phyloP scores from a whole-genome alignment of 106 monocot species.

The Allium fistulosum region DNA sequence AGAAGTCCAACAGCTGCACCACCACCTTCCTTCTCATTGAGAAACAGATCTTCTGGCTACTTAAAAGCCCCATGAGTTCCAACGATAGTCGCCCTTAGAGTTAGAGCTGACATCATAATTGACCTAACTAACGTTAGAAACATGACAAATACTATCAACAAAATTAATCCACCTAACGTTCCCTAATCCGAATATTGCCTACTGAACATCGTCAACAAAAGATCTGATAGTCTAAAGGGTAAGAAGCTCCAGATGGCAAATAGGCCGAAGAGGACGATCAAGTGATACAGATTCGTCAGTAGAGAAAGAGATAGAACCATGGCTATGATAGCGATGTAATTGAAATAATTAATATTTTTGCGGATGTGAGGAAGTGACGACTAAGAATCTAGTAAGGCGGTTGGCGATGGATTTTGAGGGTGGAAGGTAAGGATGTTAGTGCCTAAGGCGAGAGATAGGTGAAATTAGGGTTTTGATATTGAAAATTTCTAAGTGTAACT shows the following conservation, averaged over 20 bases:
- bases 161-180: slow-evolving; percentile 44
- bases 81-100: slow-evolving; percentile 36
- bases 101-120: slow-evolving; percentile 51
- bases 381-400: too few relatives aligned
- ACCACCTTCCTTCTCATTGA: slow-evolving; percentile 51
- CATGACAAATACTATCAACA: slow-evolving; percentile 35
- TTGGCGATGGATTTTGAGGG: too few relatives aligned
- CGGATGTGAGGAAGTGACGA: slow-evolving; percentile 42
- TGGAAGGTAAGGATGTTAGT: too few relatives aligned
- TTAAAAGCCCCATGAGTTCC: slow-evolving; percentile 48
- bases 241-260: slow-evolving; percentile 71
- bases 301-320: slow-evolving; percentile 36
- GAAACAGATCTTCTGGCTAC: slow-evolving; percentile 72
- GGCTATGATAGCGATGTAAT: slow-evolving; percentile 36
- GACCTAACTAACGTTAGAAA: slow-evolving; percentile 62
- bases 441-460: too few relatives aligned
- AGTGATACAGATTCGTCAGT: slow-evolving; percentile 32
- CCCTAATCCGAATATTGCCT: slow-evolving; percentile 60
- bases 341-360: slow-evolving; percentile 44
- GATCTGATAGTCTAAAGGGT: slow-evolving; percentile 59
- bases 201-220: slow-evolving; percentile 55
- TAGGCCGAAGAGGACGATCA: slow-evolving; percentile 53
- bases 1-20: slow-evolving; percentile 29
- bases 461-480: too few relatives aligned
- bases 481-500: too few relatives aligned